Base-by-base conservation (phyloP, 768 basidiomycete genomes). In the Mycena galericulata region DNA sequence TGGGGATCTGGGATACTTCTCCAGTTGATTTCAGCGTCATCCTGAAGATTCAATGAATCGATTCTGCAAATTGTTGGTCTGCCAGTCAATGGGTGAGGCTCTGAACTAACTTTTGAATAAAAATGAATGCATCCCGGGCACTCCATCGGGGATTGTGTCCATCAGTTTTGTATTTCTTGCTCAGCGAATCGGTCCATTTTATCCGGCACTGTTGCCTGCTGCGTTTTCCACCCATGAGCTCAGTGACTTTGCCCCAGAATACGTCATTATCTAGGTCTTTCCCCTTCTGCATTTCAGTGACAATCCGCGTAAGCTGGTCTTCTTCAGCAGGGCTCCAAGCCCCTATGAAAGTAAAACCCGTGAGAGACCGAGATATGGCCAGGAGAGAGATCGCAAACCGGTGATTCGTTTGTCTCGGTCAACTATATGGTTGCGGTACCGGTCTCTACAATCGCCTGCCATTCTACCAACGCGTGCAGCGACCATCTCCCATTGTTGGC, bases 1-100 rank as follows among this genome's bases (percentile, higher is more conserved):
- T 90, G 84, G 18, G 87, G 75, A 75, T 96, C 94, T 1, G 88
- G 81, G 14, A 95, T 81, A 20, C 85, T 84, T 74, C 93, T 93
- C 94, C 94, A 96, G 72, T 93, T 91, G 50, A 96, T 91, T 74
- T 95, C 94, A 30, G 88, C 91, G 72, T 96, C 94, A 73, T 95
- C 90, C 47, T 86, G 84, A 58, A 95, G 91, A 65, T 90, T 86
- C 51, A 95, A 77, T 0, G 92, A 89, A 74, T 91, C 91, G 55
- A 96, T 83, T 77, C 94, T 95, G 73, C 9, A 46, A 61, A 46
- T 70, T 24, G 53, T 55, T 20, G 22, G 62, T 62, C 46, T 38
- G 53, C 11, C 17, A 14, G 20, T 20, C n/a, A 12, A 53, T 12
- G 22, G 18, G 26, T 49, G 18, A 22, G 20, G 26, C 11, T 36